Base-by-base conservation (phyloP, 345 rosid species). In the Linum tenue region DNA sequence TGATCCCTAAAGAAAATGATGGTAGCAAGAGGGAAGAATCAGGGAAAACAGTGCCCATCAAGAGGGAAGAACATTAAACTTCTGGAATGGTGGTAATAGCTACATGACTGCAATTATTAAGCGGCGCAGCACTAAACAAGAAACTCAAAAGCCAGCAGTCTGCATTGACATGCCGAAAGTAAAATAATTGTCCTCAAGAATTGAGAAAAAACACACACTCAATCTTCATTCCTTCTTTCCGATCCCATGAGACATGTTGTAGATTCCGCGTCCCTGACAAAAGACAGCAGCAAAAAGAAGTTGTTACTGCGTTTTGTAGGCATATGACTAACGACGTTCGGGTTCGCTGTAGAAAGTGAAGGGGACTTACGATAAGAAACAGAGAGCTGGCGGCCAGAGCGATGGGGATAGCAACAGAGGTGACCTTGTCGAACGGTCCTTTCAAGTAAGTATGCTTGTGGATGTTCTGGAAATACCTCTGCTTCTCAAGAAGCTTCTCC, bases 401-500 rank as follows among this genome's bases (percentile, higher is more conserved):
- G 37, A 76, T 39, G 38, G 96, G 97, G 72, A 88, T 90, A 22
- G 95, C 97, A 36, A 90, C 88, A 2, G 99, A 90, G 64, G 96
- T 86, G 78, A 94, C 62, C 86, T 79, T 90, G 70, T 94, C 99
- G 37, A 69, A 62, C 35, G 82, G 96, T 50, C 97, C 96, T 76
- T 90, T 94, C 63, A 94, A 64, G 79, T 94, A 79, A 14, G 95
- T 90, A 81, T 85, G 86, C 67, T 72, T 94, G 7, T 86, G 89
- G 73, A 94, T 72, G 77, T 72, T 83, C 61, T 94, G 99, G 69
- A 83, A 94, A 70, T 67, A 72, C 71, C 72, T 90, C 76, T 92
- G 98, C 80, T 80, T 79, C 87, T 86, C 94, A 10, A 88, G 1
- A 68, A 92, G 86, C 87, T 81, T 82, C 83, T 88, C 98, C 60